phyloP scores from a whole-genome alignment of 1,284 basidiomycete species.

The Puccinia hordei region DNA sequence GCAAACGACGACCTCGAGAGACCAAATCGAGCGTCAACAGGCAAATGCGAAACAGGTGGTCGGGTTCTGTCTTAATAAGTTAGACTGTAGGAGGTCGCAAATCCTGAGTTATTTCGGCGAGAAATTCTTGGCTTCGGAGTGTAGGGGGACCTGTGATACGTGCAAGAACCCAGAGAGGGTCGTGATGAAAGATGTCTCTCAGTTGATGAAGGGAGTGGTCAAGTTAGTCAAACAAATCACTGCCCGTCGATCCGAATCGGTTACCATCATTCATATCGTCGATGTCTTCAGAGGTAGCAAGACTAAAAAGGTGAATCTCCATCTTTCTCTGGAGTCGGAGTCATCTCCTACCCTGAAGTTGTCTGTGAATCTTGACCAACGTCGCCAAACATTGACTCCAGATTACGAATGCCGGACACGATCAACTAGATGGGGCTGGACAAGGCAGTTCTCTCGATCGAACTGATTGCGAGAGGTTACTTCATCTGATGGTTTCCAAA shows the following conservation, averaged over 20 bases:
- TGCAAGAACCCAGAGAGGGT: constrained; percentile 65
- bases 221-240: constrained; percentile 63
- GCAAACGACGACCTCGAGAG: constrained; percentile 62
- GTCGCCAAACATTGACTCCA: constrained; percentile 36
- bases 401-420: constrained; percentile 63
- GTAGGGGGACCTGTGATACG: constrained; percentile 73
- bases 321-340: not conserved
- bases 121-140: constrained; percentile 66
- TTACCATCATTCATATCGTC: constrained; percentile 62
- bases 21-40: constrained; percentile 67
- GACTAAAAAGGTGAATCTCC: constrained; percentile 58
- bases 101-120: constrained; percentile 74
- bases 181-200: constrained; percentile 65
- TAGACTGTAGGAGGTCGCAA: constrained; percentile 82
- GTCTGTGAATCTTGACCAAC: not conserved
- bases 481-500: constrained; percentile 65
- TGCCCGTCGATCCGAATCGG: constrained; percentile 54
- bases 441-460: constrained; percentile 64
- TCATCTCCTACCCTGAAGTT: constrained; percentile 1
- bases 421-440: constrained; percentile 65
- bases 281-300: constrained; percentile 70
- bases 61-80: constrained; percentile 76
- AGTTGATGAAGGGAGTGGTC: constrained; percentile 64
- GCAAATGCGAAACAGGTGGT: constrained; percentile 68
- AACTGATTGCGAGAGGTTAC: constrained; percentile 67